Evolutionary conservation across 192 early-diverging fungal species (phyloP).

Genomic region (Coemansia nantahalensis): DNA sequence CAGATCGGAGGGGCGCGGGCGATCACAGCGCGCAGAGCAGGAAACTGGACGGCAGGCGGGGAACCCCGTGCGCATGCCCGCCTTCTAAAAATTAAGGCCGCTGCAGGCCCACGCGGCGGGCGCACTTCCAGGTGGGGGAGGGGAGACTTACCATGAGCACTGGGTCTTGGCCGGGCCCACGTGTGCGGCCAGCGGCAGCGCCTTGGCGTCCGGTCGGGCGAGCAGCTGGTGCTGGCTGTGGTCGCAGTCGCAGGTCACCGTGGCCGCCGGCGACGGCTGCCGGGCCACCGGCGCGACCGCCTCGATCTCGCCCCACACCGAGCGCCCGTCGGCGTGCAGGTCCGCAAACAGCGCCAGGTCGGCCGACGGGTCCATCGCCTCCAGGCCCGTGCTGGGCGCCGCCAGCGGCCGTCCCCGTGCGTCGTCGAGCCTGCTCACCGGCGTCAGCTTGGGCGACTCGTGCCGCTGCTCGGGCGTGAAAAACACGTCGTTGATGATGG

Average conservation of each 20-base stretch:
- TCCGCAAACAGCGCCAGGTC: slow-evolving; percentile 52
- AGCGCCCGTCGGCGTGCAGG: slow-evolving; percentile 26
- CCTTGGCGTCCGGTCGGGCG: slow-evolving; percentile 4
- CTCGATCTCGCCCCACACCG: slow-evolving; percentile 47
- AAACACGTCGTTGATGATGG: slow-evolving; percentile 54
- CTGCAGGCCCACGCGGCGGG: too few relatives aligned
- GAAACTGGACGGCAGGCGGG: too few relatives aligned
- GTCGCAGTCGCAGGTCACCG: slow-evolving; percentile 37
- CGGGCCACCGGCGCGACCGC: slow-evolving; percentile 29
- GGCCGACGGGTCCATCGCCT: slow-evolving; percentile 31
- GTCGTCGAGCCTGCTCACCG: slow-evolving; percentile 46
- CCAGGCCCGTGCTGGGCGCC: slow-evolving; percentile 33
- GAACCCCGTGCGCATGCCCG: too few relatives aligned
- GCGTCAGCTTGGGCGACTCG: slow-evolving; percentile 45
- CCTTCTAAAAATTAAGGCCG: too few relatives aligned
- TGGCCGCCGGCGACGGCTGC: slow-evolving; percentile 50
- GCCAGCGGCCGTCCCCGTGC: slow-evolving; percentile 26
- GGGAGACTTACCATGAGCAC: slow-evolving; percentile 42
- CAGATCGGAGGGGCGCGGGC: too few relatives aligned
- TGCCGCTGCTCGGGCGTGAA: slow-evolving; percentile 49
- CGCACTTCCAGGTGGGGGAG: background rate
- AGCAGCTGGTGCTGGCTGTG: slow-evolving; percentile 10
- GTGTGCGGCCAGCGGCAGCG: slow-evolving; percentile 39
- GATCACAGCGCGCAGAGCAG: too few relatives aligned
- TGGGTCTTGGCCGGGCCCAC: slow-evolving; percentile 48